These are phyloP conservation scores for Schizophyllum amplum DNA, from an alignment of 1,284 basidiomycete species.

Conservation along the genomic window DNA sequence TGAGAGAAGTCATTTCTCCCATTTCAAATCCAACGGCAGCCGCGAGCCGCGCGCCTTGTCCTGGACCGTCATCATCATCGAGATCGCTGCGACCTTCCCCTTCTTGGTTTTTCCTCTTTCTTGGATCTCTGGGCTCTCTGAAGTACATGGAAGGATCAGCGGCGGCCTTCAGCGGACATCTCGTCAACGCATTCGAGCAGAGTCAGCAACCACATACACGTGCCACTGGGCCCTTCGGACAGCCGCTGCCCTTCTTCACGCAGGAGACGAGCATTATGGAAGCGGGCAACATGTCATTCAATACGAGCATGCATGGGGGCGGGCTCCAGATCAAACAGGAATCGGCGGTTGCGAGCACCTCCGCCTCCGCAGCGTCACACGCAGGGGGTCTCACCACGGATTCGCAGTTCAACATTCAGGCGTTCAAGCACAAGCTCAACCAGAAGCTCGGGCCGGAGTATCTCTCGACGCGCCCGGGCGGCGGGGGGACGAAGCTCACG, in stretches of 20 bases:
- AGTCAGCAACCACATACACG: conserved; percentile 3
- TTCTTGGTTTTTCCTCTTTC: background rate
- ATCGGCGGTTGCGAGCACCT: background rate
- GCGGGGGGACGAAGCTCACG: conserved; percentile 80
- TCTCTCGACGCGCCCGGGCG: conserved; percentile 83
- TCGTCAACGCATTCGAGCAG: conserved; percentile 10
- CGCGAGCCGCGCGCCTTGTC: background rate
- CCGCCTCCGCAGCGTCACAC: conserved; percentile 21
- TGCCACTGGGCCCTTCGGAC: background rate
- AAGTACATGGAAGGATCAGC: background rate
- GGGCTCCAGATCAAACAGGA: conserved; percentile 8
- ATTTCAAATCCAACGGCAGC: too few species aligned
- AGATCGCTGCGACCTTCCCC: too few species aligned
- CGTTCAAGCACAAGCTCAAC: conserved; percentile 76
- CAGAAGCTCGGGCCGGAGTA: conserved; percentile 92
- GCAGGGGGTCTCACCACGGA: conserved; percentile 43
- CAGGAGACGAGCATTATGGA: conserved; percentile 4
- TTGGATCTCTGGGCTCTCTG: background rate
- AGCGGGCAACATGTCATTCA: conserved; percentile 12
- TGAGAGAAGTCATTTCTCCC: background rate
- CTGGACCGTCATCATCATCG: background rate
- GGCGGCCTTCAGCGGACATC: conserved; percentile 10
- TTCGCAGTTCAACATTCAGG: conserved; percentile 57
- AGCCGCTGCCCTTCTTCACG: background rate
- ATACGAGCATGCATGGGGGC: conserved; percentile 9